Base-by-base conservation (phyloP, 108 stramenopile genomes). In the Cylindrotheca fusiformis region DNA sequence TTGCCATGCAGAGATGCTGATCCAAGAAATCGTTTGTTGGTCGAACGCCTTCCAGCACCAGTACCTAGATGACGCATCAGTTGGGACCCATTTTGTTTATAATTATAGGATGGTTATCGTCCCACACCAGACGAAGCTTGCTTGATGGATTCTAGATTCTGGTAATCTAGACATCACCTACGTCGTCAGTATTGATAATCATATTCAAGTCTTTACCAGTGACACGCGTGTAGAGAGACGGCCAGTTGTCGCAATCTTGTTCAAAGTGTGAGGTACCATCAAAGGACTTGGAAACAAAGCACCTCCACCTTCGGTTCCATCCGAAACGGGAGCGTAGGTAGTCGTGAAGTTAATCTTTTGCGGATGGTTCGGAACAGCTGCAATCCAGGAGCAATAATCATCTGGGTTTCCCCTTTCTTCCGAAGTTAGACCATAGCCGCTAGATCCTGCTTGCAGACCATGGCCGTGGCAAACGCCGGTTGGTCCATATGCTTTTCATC, bases 221-320 rank as follows among this genome's bases (percentile, higher is more conserved):
- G 46, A 99, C 89, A 44, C 97, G 86, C 77, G 95, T 87, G 87
- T 97, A 98, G 33, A 98, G 79, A 67, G 69, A 66, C 57, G 96
- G 70, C 50, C 97, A 80, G 59, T 99, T 97, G 4, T 87, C 82
- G 12, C 87, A 86, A 59, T 95, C 94, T 17, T 78, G 77, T 79
- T 98, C 97, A 75, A 99, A 99, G 86, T 99, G 99, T 28, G 94
- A 93, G n/a, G 97, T 97, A 14, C 90, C 99, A 80, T 99, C 99
- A 71, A 97, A 97, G 54, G 86, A 89, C 22, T 77, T 79, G 49
- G 88, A 88, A 68, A 98, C 95, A 84, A 74, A 99, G 65, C 96
- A 96, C 48, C 92, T 89, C n/a, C n/a, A 81, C 98, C 96, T 33
- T 52, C 63, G 57, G 67, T 60, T 44, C 97, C 98, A 61, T 97